Conservation (phyloP, 208 protist genomes). For the Leishmania guyanensis region DNA sequence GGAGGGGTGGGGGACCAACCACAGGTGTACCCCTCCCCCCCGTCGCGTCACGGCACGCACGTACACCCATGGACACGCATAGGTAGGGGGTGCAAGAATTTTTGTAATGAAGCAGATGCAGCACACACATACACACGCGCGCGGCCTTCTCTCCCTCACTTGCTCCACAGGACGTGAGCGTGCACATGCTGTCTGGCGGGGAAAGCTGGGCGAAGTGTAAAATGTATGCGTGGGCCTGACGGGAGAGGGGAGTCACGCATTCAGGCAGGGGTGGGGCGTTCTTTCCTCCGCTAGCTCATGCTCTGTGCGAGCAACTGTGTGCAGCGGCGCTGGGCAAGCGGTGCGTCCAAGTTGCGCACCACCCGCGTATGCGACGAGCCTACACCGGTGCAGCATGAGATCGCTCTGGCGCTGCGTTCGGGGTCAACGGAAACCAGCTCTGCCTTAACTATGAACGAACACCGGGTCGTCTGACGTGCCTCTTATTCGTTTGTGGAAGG, state of each 20-base stretch:
- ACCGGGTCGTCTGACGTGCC: background rate
- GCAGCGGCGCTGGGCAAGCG: background rate
- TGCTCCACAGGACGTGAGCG: background rate
- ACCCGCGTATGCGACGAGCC: background rate
- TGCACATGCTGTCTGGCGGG: background rate
- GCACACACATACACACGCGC: background rate
- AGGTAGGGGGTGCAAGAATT: background rate
- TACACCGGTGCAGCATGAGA: background rate
- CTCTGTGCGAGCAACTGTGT: background rate
- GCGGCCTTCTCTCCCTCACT: background rate
- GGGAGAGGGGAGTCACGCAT: background rate
- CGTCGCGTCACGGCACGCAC: background rate
- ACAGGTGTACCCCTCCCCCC: background rate
- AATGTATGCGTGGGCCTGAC: background rate
- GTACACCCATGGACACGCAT: background rate
- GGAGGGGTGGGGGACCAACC: background rate
- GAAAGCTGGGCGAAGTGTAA: background rate
- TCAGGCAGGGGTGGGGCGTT: background rate
- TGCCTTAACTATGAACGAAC: background rate
- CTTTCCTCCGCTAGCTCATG: background rate
- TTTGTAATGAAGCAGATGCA: background rate
- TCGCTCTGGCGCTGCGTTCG: background rate
- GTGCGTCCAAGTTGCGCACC: background rate
- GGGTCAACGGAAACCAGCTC: background rate
- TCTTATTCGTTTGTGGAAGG: background rate